phyloP scores from a whole-genome alignment of 768 basidiomycete species.

The Boletus coccyginus region DNA sequence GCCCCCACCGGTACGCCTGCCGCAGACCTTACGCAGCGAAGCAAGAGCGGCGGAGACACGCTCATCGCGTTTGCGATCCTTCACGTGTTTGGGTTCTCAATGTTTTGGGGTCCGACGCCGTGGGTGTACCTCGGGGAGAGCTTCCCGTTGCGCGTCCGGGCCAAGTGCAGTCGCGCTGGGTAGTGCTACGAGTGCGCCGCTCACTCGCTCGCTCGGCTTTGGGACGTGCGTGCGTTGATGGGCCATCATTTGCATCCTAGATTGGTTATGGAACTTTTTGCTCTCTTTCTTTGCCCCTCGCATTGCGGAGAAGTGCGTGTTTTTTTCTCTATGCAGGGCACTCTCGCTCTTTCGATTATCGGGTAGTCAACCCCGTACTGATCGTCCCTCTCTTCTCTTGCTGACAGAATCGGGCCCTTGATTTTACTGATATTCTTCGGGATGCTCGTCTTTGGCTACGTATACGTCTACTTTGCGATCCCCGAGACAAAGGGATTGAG shows the following conservation, averaged over 20 bases:
- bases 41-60: too few relatives aligned
- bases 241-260: constrained; percentile 14
- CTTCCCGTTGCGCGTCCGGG: too few relatives aligned
- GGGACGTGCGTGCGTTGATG: not conserved
- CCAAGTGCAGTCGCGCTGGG: constrained; percentile 76
- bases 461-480: constrained; percentile 76
- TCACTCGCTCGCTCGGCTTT: not conserved
- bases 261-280: constrained; percentile 75
- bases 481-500: constrained; percentile 80
- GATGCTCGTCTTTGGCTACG: constrained; percentile 65
- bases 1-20: too few relatives aligned
- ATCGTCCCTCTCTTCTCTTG: not conserved
- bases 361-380: not conserved
- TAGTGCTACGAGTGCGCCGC: constrained; percentile 46
- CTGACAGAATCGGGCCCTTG: constrained; percentile 59
- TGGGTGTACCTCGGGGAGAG: too few relatives aligned
- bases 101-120: too few relatives aligned
- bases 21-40: too few relatives aligned
- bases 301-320: constrained; percentile 50
- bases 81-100: too few relatives aligned
- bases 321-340: too few relatives aligned
- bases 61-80: too few relatives aligned
- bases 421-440: constrained; percentile 80
- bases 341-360: not conserved
- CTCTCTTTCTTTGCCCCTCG: constrained; percentile 70